Evolutionary conservation across 2,329 filamentous ascomycete genomes (phyloP).

Genomic region (Phyllosticta ampelicida): DNA sequence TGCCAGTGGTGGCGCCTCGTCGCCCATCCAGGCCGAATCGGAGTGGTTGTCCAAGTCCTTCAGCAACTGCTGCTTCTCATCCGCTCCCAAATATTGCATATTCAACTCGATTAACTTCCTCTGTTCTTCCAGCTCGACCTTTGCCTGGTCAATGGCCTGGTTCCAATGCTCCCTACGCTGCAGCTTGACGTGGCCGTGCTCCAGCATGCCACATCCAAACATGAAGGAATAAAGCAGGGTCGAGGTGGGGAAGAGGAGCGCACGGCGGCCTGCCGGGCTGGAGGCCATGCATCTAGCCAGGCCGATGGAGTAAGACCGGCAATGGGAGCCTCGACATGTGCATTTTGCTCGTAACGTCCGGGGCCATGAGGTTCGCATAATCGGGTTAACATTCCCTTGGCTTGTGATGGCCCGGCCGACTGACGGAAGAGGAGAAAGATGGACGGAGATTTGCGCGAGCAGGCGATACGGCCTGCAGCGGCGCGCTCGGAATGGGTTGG

Average conservation of each 20-base stretch:
- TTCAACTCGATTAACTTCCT: neutral
- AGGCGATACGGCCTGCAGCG: neutral
- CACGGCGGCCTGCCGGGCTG: constrained; percentile 40
- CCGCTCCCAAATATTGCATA: neutral
- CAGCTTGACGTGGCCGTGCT: constrained; percentile 51
- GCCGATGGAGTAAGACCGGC: constrained; percentile 40
- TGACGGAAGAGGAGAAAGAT: neutral
- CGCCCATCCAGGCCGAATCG: neutral
- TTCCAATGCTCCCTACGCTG: constrained; percentile 51
- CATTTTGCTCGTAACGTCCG: constrained; percentile 51
- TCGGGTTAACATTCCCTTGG: constrained; percentile 14
- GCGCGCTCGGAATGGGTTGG: neutral
- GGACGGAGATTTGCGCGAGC: neutral
- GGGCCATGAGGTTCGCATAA: constrained; percentile 60
- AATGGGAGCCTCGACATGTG: constrained; percentile 53
- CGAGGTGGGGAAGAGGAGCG: constrained; percentile 42
- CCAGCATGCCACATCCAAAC: constrained; percentile 52
- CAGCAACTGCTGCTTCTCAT: neutral
- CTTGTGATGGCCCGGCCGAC: constrained; percentile 11
- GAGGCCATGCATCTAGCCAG: constrained; percentile 41
- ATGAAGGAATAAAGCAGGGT: constrained; percentile 59
- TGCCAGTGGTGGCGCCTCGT: neutral
- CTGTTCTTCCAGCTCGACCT: constrained; percentile 32
- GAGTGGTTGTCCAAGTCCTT: neutral
- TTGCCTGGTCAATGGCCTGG: constrained; percentile 45